These are phyloP conservation scores for Rhynchospora tenuis DNA, from an alignment of 176 grass and related monocot species.

Conservation along the genomic window DNA sequence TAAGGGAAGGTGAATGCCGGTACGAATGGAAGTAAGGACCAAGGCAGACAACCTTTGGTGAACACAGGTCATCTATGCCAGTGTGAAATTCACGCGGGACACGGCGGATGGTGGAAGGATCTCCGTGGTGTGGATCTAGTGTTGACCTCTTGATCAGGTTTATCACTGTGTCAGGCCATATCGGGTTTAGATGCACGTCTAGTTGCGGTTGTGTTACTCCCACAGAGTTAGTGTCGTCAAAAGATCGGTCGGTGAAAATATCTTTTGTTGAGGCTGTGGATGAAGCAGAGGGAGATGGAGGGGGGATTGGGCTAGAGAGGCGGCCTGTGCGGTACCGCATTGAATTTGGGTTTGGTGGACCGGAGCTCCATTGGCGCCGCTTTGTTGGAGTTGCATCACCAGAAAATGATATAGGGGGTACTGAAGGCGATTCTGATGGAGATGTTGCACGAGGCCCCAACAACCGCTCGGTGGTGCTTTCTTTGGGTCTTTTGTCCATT, in stretches of 20 bases:
- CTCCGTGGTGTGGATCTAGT: conserved; percentile 5
- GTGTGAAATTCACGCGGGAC: not conserved
- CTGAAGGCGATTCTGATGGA: not conserved
- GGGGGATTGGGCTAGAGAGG: not conserved
- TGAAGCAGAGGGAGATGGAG: conserved; percentile 20
- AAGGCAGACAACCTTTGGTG: conserved; percentile 23
- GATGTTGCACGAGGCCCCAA: not conserved
- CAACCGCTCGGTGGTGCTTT: not conserved
- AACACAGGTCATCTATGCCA: conserved; percentile 1
- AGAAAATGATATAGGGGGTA: not conserved
- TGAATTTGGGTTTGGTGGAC: not conserved
- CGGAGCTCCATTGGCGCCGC: conserved; percentile 15
- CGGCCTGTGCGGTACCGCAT: conserved; percentile 19
- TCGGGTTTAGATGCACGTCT: conserved; percentile 12
- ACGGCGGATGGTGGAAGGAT: conserved; percentile 21
- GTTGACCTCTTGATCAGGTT: conserved; percentile 20
- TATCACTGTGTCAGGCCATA: conserved; percentile 26
- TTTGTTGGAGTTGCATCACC: not conserved
- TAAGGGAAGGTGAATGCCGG: conserved; percentile 6
- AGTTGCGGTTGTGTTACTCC: not conserved
- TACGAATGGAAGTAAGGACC: conserved; percentile 25
- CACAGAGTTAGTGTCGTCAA: not conserved
- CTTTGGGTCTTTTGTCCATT: conserved; percentile 25
- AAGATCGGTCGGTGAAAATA: not conserved
- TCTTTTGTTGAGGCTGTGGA: conserved; percentile 13